A percentile compares a stretch with the other conserved stretches of the same genome.
These are phyloP conservation scores for Penicillium sclerotigenum DNA, from an alignment of 2,329 filamentous ascomycete genomes.

Conservation along the genomic window DNA sequence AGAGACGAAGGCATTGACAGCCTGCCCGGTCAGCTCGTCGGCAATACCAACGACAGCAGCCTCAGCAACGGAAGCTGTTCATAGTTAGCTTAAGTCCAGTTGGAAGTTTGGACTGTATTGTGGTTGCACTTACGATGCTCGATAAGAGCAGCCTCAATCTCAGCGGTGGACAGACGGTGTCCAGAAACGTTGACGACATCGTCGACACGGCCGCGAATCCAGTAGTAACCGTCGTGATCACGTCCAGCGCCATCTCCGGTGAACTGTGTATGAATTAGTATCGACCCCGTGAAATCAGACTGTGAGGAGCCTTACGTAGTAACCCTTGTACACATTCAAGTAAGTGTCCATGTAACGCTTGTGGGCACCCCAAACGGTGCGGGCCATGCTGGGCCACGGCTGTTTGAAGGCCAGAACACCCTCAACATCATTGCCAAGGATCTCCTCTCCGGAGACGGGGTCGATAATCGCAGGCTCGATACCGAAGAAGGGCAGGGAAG, in stretches of 20 bases:
- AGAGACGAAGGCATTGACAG: constrained; percentile 93
- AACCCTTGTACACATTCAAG: constrained; percentile 94
- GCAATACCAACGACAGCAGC: constrained; percentile 89
- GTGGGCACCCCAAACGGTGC: constrained; percentile 96
- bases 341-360: constrained; percentile 99
- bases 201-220: constrained; percentile 97
- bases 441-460: constrained; percentile 88
- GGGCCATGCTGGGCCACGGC: constrained; percentile 96
- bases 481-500: constrained; percentile 95
- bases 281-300: not conserved
- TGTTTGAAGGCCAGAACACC: constrained; percentile 97
- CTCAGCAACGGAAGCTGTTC: constrained; percentile 65
- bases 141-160: constrained; percentile 95
- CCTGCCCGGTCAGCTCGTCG: constrained; percentile 94
- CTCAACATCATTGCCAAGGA: constrained; percentile 93
- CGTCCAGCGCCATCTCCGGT: constrained; percentile 81
- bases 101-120: not conserved
- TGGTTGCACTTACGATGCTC: constrained; percentile 65
- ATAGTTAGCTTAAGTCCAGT: constrained; percentile 16
- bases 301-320: constrained; percentile 67
- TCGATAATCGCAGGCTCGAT: constrained; percentile 98
- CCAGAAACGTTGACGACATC: constrained; percentile 98
- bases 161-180: constrained; percentile 91
- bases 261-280: constrained; percentile 37
- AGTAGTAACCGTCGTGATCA: constrained; percentile 98